Evolutionary conservation across 208 protist genomes (phyloP), one percentile per base, ranked within the genome.

Genomic region (Vickermania spadyakhi): DNA sequence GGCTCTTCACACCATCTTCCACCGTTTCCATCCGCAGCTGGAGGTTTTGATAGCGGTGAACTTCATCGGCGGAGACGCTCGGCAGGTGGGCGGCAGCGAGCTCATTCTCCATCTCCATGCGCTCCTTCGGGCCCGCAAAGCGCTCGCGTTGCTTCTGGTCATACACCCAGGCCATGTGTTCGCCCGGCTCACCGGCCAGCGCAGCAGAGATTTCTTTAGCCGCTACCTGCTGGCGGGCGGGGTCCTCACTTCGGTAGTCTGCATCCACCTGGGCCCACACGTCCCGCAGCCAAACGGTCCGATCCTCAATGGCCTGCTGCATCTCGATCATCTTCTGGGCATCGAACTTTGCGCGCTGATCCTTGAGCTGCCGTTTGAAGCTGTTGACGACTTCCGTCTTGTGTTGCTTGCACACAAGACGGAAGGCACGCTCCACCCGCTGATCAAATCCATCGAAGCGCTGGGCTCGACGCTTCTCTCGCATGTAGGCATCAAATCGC

Each of bases 111-210:
- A 70, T 28, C 25, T 62, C 71, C 13, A 73, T 67, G 55, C 72
- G 69, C 31, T 70, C 65, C 49, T 88, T 89, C 0, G 73, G 66
- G 0, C 88, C 87, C 31, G 59, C 52, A 57, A 86, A 89, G 42
- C 88, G 84, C 25, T 72, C 36, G 42, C 85, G 77, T 13, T 70
- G 74, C 61, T 90, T 81, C 26, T 58, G 70, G 36, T 92, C 82
- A 68, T 94, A 94, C 29, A 89, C 75, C 83, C 84, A 94, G 66
- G 69, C 74, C 80, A 94, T 92, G 72, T 92, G 91, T 7, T 84
- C 88, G 14, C 78, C 78, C 0, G 84, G 82, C 59, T 92, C 84
- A 14, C 81, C 83, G n/a, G 56, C 68, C 64, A 92, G 71, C 0
- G 88, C 78, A 13, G 75, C 73, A 0, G 75, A 73, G 55, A 94